Evolutionary conservation across 768 basidiomycete species (phyloP).

Genomic region (Mycena epipterygia): DNA sequence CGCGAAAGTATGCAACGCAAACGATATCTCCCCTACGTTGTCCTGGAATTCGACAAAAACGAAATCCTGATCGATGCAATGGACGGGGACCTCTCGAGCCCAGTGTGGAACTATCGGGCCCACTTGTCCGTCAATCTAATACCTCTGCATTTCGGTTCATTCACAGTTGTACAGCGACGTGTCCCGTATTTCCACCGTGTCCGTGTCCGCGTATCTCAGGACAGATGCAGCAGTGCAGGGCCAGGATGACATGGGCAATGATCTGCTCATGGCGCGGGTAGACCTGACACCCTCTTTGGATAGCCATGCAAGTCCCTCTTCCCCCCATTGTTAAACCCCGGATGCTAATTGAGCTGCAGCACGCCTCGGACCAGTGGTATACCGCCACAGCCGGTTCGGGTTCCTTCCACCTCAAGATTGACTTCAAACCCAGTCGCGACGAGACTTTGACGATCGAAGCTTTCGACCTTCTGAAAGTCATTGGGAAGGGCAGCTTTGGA

Average conservation of each 20-base stretch:
- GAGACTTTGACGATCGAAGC: constrained; percentile 94
- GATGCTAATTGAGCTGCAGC: constrained; percentile 53
- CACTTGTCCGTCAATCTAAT: constrained; percentile 79
- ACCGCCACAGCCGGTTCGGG: constrained; percentile 86
- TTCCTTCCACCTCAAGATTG: constrained; percentile 95
- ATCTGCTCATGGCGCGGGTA: constrained; percentile 92
- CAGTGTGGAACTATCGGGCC: constrained; percentile 96
- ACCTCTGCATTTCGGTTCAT: not conserved
- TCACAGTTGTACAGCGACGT: constrained; percentile 78
- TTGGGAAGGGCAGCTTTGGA: constrained; percentile 97
- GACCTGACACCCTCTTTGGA: constrained; percentile 90
- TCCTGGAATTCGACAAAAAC: constrained; percentile 98
- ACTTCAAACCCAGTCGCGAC: constrained; percentile 89
- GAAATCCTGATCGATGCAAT: constrained; percentile 97
- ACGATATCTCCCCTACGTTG: constrained; percentile 94
- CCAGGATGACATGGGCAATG: constrained; percentile 97
- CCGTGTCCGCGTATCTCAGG: constrained; percentile 92
- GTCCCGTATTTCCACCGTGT: constrained; percentile 92
- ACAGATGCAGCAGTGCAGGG: constrained; percentile 80
- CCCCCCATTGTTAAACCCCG: constrained; percentile 1
- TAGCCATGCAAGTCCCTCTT: constrained; percentile 69
- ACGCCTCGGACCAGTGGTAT: constrained; percentile 94
- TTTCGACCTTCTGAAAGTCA: constrained; percentile 97
- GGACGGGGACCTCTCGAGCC: constrained; percentile 91
- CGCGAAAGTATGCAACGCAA: constrained; percentile 94